phyloP scores from a whole-genome alignment of 2,329 filamentous ascomycete genomes.

The Emergomyces orientalis region DNA sequence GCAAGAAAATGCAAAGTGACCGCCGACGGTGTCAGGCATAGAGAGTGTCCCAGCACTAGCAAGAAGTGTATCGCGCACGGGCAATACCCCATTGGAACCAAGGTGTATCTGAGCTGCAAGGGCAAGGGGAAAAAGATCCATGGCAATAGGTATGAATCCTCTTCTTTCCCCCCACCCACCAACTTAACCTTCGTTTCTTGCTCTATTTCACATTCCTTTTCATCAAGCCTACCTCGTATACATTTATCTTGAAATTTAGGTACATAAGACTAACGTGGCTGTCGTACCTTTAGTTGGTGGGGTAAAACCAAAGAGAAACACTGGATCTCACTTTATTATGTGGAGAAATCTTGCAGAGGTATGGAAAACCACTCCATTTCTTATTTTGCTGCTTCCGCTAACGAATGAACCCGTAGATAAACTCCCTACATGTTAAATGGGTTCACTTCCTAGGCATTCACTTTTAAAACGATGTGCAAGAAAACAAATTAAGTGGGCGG shows the following conservation, averaged over 20 bases:
- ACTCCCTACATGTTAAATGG: neutral
- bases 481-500: neutral
- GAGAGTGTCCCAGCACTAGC: conserved; percentile 3
- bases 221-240: neutral
- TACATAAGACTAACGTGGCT: neutral
- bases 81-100: conserved; percentile 3
- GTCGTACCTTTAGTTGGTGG: neutral
- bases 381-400: neutral
- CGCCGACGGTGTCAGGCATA: conserved; percentile 1
- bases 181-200: neutral
- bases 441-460: neutral
- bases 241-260: neutral
- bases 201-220: neutral
- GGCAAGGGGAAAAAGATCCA: neutral
- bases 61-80: conserved; percentile 4
- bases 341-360: neutral
- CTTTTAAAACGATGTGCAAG: neutral
- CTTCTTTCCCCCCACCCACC: neutral
- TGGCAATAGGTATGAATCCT: neutral
- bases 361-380: neutral
- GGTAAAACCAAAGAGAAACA: neutral
- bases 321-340: neutral
- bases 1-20: conserved; percentile 2
- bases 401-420: neutral
- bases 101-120: neutral